Evolutionary conservation across 768 basidiomycete genomes (phyloP).

Genomic region (Albatrellus ellisii): DNA sequence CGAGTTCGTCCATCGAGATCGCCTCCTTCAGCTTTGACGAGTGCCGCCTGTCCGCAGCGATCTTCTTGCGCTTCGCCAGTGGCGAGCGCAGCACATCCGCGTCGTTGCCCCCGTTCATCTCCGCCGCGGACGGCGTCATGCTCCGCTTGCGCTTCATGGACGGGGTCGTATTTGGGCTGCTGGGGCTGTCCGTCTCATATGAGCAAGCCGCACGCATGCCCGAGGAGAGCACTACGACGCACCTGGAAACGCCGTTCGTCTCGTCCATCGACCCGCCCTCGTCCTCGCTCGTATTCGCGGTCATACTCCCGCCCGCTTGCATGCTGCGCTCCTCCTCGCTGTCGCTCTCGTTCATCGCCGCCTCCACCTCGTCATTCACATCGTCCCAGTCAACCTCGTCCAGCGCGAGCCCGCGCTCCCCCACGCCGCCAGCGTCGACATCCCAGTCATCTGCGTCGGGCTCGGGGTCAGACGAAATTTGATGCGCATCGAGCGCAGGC

Average conservation of each 20-base stretch:
- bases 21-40: conserved; percentile 54
- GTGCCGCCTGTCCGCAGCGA: conserved; percentile 51
- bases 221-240: conserved; percentile 3
- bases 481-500: conserved; percentile 32
- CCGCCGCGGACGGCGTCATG: conserved; percentile 53
- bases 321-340: conserved; percentile 21
- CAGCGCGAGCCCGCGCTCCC: conserved; percentile 12
- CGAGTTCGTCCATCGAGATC: conserved; percentile 11
- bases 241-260: conserved; percentile 34
- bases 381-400: conserved; percentile 14
- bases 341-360: conserved; percentile 17
- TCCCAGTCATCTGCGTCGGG: conserved; percentile 61
- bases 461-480: conserved; percentile 54
- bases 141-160: conserved; percentile 54
- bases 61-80: conserved; percentile 69
- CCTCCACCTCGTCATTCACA: conserved; percentile 13
- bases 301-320: conserved; percentile 26
- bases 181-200: conserved; percentile 2
- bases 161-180: conserved; percentile 28
- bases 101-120: conserved; percentile 22
- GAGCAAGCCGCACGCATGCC: background rate
- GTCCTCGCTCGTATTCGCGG: conserved; percentile 34
- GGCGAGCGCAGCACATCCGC: conserved; percentile 45
- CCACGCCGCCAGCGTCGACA: conserved; percentile 22
- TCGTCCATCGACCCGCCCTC: conserved; percentile 40